Evolutionary conservation across 2,329 filamentous ascomycete genomes (phyloP).

Genomic region (Arthrinium puccinioides): DNA sequence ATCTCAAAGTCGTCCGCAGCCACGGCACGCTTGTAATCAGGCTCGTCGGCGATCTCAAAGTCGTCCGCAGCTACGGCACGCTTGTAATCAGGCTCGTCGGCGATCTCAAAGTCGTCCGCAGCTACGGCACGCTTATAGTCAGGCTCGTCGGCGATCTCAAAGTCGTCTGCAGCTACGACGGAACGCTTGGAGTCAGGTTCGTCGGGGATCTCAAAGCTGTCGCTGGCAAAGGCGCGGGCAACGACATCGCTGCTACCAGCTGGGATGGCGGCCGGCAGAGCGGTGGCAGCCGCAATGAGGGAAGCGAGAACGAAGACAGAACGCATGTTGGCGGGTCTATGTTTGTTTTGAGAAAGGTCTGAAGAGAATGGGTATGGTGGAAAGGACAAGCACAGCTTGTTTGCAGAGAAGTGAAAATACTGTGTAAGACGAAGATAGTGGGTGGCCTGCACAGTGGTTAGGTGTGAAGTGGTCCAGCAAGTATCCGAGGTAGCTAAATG

Average conservation of each 20-base stretch:
- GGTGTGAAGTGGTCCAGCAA: too few species aligned
- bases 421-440: neutral
- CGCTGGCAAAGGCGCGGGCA: neutral
- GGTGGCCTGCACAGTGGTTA: neutral
- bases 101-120: neutral
- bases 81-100: neutral
- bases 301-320: neutral
- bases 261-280: neutral
- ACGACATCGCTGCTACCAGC: neutral
- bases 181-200: neutral
- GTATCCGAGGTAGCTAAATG: too few species aligned
- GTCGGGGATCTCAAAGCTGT: neutral
- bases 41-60: neutral
- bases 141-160: neutral
- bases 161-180: neutral
- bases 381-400: conserved; percentile 1
- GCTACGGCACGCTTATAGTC: neutral
- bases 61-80: neutral
- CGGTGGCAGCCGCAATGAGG: conserved; percentile 1
- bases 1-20: neutral
- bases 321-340: neutral
- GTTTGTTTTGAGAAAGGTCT: neutral
- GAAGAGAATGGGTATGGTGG: neutral
- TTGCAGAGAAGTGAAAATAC: neutral
- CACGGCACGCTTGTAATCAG: neutral